A percentile compares a stretch with the other conserved stretches of the same genome.
These are phyloP conservation scores for Trichoderma sp. DNA, from an alignment of 2,329 filamentous ascomycete species.

Conservation along the genomic window DNA sequence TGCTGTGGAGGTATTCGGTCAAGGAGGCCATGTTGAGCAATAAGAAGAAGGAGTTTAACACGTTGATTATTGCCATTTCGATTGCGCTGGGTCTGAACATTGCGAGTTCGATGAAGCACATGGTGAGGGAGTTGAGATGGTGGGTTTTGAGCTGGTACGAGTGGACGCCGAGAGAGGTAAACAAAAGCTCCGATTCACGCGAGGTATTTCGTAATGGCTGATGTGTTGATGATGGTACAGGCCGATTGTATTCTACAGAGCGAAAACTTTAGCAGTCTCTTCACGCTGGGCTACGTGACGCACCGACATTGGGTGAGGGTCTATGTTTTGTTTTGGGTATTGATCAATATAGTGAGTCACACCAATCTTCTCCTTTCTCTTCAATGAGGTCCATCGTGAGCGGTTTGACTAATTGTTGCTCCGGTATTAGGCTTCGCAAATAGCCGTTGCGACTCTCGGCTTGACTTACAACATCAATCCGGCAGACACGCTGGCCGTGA, in stretches of 20 bases:
- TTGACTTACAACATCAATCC: conserved; percentile 43
- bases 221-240: not conserved
- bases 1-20: conserved; percentile 30
- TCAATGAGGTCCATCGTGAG: not conserved
- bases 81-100: conserved; percentile 43
- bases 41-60: conserved; percentile 42
- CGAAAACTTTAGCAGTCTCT: conserved; percentile 27
- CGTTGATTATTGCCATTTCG: conserved; percentile 43
- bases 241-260: conserved; percentile 26
- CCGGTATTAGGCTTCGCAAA: conserved; percentile 37
- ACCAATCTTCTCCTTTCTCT: not conserved
- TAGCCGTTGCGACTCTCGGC: conserved; percentile 42
- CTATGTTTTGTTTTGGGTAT: conserved; percentile 26
- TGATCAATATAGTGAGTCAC: conserved; percentile 27
- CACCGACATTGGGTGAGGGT: conserved; percentile 21
- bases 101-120: conserved; percentile 41
- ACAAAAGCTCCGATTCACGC: not conserved
- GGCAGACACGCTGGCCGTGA: conserved; percentile 33
- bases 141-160: conserved; percentile 40
- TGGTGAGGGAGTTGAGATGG: conserved; percentile 46
- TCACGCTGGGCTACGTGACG: conserved; percentile 23
- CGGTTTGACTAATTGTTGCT: not conserved
- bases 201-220: not conserved
- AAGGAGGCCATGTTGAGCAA: conserved; percentile 31
- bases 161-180: conserved; percentile 40